Evolutionary conservation across 257 asterid species (phyloP), one percentile per base, ranked within the genome.

Genomic region (Nicotiana noctiflora): DNA sequence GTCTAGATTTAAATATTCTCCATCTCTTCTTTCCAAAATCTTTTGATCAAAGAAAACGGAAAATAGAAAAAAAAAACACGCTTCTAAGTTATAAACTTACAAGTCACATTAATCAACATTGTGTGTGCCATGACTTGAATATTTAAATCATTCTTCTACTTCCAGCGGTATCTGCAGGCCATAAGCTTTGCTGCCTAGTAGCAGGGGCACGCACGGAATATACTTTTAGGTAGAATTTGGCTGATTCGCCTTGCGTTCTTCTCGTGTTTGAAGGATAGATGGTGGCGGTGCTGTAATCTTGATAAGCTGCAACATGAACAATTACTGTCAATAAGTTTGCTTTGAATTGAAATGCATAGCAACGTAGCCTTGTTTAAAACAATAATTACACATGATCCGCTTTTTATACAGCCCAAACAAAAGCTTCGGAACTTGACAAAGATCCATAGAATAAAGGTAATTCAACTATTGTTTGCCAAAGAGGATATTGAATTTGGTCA

Each of bases 241-340:
- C 44, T 49, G 4, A 59, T 2, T 72, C 8, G 9, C 61, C 23
- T 49, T 17, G 77, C 84, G 66, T 87, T 91, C 95, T 46, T 86
- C 86, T 14, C 27, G 70, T 8, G 87, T 87, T 80, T 25, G 89
- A 79, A 94, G 91, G 76, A 87, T 84, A 80, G 80, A 80, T 62
- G 97, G 98, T 82, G 91, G 94, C 51, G 97, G 91, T 27, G 95
- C 97, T 40, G 83, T 81, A 81, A 94, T 86, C 59, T 88, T 85
- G 76, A 88, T 81, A 32, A 79, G 77, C 98, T 94, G 91, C 88
- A 86, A 76, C 70, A 72, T 34, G 56, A 85, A 83, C 76, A 25
- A 51, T 4, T 23, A 32, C 74, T 46, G 65, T 79, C 75, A n/a
- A 62, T 0, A 79, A 44, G n/a, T 3, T 19, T 19, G 64, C 34